Evolutionary conservation across 306 rosid genomes (phyloP).

Genomic region (Cucurbita pepo): DNA sequence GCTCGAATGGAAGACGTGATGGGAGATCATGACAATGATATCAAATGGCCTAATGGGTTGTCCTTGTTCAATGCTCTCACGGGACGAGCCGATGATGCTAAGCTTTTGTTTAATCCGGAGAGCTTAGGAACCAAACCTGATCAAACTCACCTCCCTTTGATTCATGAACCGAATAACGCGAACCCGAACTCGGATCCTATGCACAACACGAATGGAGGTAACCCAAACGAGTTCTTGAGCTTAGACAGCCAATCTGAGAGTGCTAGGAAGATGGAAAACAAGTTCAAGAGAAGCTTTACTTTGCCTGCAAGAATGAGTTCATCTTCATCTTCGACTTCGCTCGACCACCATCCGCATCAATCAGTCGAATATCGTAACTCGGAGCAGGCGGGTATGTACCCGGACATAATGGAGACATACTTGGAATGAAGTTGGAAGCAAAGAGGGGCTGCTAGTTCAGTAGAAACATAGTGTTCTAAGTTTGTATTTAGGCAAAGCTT

Average conservation of each 20-base stretch:
- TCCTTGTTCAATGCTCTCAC: slow-evolving; percentile 85
- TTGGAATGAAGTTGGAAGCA: slow-evolving; percentile 41
- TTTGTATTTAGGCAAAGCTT: slow-evolving; percentile 47
- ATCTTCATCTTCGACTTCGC: slow-evolving; percentile 72
- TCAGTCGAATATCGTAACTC: slow-evolving; percentile 47
- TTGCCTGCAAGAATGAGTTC: slow-evolving; percentile 74
- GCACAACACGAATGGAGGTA: slow-evolving; percentile 25
- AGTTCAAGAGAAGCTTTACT: slow-evolving; percentile 71
- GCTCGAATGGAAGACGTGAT: slow-evolving; percentile 60
- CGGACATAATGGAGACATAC: slow-evolving; percentile 84
- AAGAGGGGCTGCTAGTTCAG: slow-evolving; percentile 4
- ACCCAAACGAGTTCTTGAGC: slow-evolving; percentile 75
- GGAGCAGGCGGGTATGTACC: slow-evolving; percentile 50
- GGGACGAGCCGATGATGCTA: slow-evolving; percentile 60
- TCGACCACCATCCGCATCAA: slow-evolving; percentile 56
- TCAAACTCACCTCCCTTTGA: slow-evolving; percentile 21
- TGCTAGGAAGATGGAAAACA: slow-evolving; percentile 53
- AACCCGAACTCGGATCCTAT: slow-evolving; percentile 27
- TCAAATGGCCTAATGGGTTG: slow-evolving; percentile 89
- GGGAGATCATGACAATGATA: slow-evolving; percentile 66
- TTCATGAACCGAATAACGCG: slow-evolving; percentile 1
- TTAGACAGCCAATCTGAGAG: slow-evolving; percentile 54
- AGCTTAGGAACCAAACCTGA: slow-evolving; percentile 41
- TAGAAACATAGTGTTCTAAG: slow-evolving; percentile 11
- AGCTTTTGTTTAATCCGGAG: slow-evolving; percentile 68